Percentiles rank a stretch among this genome's conserved stretches.
Conservation (phyloP, 1,284 basidiomycete species). For the Cryptococcus deneoformans region DNA sequence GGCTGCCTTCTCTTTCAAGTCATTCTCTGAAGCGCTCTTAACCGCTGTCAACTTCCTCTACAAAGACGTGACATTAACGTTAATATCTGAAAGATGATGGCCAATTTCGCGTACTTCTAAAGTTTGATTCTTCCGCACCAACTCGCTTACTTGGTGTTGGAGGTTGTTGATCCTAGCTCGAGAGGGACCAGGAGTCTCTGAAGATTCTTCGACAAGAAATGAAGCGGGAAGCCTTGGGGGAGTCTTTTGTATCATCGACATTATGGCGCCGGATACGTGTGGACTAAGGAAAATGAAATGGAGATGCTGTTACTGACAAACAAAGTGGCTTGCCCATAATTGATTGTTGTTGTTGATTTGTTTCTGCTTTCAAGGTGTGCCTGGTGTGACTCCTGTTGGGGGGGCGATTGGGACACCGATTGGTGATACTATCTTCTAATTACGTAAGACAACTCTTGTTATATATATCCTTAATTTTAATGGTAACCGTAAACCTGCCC, state of each 20-base stretch:
- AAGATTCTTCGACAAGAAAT: conserved; percentile 11
- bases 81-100: conserved; percentile 1
- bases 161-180: conserved; percentile 33
- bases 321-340: too few relatives aligned
- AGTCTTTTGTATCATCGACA: conserved; percentile 1
- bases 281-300: too few relatives aligned
- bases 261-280: background rate
- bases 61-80: background rate
- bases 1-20: background rate
- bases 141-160: conserved; percentile 31
- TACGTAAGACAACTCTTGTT: too few relatives aligned
- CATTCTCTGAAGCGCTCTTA: conserved; percentile 4
- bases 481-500: too few relatives aligned
- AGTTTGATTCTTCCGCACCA: conserved; percentile 34
- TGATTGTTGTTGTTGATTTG: too few relatives aligned
- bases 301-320: too few relatives aligned
- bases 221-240: conserved; percentile 13
- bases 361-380: too few relatives aligned
- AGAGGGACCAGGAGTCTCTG: conserved; percentile 35
- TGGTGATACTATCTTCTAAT: too few relatives aligned
- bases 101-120: conserved; percentile 19
- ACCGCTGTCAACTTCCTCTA: conserved; percentile 12
- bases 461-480: too few relatives aligned
- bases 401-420: too few relatives aligned
- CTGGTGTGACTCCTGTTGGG: too few relatives aligned